Conservation (phyloP, 23 red algal species). For the Gracilaria caudata region DNA sequence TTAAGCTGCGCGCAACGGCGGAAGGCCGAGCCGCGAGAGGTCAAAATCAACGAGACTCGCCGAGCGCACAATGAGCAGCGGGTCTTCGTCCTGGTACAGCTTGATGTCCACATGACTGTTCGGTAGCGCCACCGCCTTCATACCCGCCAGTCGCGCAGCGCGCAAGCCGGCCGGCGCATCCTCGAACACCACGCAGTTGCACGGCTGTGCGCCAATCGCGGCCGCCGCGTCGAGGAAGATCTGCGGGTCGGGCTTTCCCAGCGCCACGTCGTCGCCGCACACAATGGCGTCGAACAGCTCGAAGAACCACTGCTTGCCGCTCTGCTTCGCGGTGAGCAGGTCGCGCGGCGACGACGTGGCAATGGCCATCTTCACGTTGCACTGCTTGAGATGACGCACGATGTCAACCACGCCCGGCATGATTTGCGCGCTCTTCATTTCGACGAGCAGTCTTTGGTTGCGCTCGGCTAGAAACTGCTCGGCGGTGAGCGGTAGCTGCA, state of each 20-base stretch:
- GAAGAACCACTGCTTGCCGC: conserved; percentile 66
- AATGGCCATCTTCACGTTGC: conserved; percentile 52
- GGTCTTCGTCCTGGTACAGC: conserved; percentile 37
- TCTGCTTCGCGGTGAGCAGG: conserved; percentile 45
- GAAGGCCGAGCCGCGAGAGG: conserved; percentile 43
- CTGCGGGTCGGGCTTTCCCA: conserved; percentile 90
- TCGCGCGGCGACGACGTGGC: conserved; percentile 70
- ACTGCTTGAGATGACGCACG: conserved; percentile 47
- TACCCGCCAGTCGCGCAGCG: conserved; percentile 79
- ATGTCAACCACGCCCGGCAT: conserved; percentile 52
- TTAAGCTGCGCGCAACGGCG: background rate
- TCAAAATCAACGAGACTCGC: conserved; percentile 58
- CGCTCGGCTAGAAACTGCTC: conserved; percentile 59
- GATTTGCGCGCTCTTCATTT: conserved; percentile 27
- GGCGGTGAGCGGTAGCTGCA: conserved; percentile 33
- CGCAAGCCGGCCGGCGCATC: conserved; percentile 79
- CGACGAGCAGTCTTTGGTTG: conserved; percentile 36
- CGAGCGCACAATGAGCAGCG: conserved; percentile 34
- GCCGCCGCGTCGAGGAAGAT: conserved; percentile 87
- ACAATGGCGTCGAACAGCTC: conserved; percentile 67
- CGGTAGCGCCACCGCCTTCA: conserved; percentile 81
- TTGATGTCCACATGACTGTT: conserved; percentile 59
- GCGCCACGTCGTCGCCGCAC: conserved; percentile 64
- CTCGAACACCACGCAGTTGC: conserved; percentile 89
- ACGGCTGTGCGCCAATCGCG: conserved; percentile 55